Evolutionary conservation across 140 eudicot genomes (phyloP), one percentile per base, ranked within the genome.

Genomic region (Anethum foeniculum): DNA sequence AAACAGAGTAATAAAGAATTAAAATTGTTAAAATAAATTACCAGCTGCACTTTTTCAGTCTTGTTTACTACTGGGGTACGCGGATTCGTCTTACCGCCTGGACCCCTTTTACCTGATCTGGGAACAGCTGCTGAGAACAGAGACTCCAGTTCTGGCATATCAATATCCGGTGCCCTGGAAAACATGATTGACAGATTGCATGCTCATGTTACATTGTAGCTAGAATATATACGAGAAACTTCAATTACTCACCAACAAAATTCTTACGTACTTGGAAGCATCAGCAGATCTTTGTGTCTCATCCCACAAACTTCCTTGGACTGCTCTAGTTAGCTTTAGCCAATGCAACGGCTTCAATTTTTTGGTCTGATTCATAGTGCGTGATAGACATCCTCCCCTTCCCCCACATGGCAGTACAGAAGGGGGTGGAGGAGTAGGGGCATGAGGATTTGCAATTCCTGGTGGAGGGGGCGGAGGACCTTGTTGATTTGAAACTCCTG

Each of bases 251-350:
- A 76, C 76, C 75, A 46, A 48, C 65, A 47, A 64, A 65, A 65
- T 27, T 80, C 25, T n/a, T 81, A 85, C 88, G 56, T 84, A 94
- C 98, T 86, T 87, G 49, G 92, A 83, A 87, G 91, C 86, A 80
- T 93, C 98, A 48, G 89, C 90, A 72, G 92, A 83, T 85, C 88
- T 94, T 80, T 90, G 97, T 60, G 96, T 60, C 86, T 94, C 98
- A 1, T 93, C 97, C 98, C 98, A 94, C 90, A 94, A 84, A 84
- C 98, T 94, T 86, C 97, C 98, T 86, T 81, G 83, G 82, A 91
- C 92, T 30, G 96, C 97, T 84, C 94, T 87, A 54, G 92, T 86
- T 72, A 94, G 54, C 80, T 91, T 94, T 77, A 94, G 71, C 98
- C 98, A 94, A 84, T 94, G 96, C 86, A 90, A 86, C 44, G 96